phyloP scores from a whole-genome alignment of 1,284 basidiomycete genomes.

The Irpex sp. region DNA sequence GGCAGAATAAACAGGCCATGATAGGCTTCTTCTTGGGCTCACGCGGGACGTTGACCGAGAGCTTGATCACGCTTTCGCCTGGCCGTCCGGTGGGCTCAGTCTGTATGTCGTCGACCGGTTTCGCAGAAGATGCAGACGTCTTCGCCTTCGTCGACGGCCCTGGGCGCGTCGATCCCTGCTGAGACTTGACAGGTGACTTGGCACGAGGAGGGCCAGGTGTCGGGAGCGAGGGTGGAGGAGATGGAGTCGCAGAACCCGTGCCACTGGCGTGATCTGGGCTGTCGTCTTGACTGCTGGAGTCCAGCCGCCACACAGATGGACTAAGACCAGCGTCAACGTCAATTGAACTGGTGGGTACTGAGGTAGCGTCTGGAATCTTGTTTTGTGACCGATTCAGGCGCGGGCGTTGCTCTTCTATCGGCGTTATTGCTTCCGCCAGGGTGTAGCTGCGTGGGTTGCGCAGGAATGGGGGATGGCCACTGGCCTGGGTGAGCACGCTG shows the following conservation, averaged over 20 bases:
- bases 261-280: background rate
- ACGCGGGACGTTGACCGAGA: conserved; percentile 13
- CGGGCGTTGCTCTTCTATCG: conserved; percentile 2
- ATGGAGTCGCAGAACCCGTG: background rate
- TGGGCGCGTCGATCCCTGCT: background rate
- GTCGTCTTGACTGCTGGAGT: background rate
- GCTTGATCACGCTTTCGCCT: conserved; percentile 23
- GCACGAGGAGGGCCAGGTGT: background rate
- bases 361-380: conserved; percentile 1
- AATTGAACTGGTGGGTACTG: background rate
- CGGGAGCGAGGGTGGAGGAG: background rate
- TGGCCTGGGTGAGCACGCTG: background rate
- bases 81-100: background rate
- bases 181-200: background rate
- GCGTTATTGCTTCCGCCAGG: conserved; percentile 13
- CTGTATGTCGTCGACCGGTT: background rate
- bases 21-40: conserved; percentile 32
- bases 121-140: background rate
- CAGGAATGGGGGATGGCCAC: conserved; percentile 1
- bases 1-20: conserved; percentile 36
- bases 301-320: background rate
- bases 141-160: background rate
- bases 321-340: background rate
- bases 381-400: conserved; percentile 2
- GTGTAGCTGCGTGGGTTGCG: conserved; percentile 12